phyloP scores from a whole-genome alignment of 805 yeast species.

The Wickerhamomyces mucosus region DNA sequence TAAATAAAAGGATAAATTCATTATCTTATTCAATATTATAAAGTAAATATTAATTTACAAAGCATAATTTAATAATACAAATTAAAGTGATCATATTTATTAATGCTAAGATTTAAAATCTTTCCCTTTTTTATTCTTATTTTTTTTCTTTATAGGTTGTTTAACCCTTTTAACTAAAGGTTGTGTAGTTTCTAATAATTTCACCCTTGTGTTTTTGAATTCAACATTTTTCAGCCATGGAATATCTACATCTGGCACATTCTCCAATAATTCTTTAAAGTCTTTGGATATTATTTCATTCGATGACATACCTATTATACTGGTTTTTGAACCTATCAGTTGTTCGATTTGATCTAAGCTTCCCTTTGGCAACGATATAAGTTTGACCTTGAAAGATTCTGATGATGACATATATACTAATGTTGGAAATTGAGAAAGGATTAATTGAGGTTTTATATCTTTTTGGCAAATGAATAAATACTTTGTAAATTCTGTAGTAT shows the following conservation, averaged over 20 bases:
- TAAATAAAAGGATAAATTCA: no score
- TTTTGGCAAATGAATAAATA: constrained; percentile 50
- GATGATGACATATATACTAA: constrained; percentile 36
- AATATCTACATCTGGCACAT: constrained; percentile 28
- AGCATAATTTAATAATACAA: no score
- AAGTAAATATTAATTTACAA: no score
- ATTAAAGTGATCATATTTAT: no score
- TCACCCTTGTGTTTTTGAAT: constrained; percentile 30
- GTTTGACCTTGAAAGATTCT: constrained; percentile 28
- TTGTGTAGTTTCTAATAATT: constrained; percentile 36
- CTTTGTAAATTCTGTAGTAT: constrained; percentile 2
- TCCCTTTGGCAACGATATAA: constrained; percentile 51
- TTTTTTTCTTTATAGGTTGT: constrained; percentile 19
- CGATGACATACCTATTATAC: constrained; percentile 21
- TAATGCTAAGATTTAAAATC: no score
- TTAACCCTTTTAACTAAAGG: constrained; percentile 23
- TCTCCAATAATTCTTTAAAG: constrained; percentile 20
- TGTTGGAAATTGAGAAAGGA: constrained; percentile 50
- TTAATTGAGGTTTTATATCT: constrained; percentile 41
- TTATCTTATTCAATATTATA: no score
- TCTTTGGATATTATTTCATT: constrained; percentile 10
- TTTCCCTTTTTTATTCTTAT: constrained; percentile 10
- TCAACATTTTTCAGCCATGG: constrained; percentile 35
- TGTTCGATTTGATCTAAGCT: constrained; percentile 21
- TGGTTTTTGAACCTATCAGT: constrained; percentile 23